These are phyloP conservation scores for Herpetomonas samuelpessoai DNA, from an alignment of 208 protist genomes.

Conservation along the genomic window DNA sequence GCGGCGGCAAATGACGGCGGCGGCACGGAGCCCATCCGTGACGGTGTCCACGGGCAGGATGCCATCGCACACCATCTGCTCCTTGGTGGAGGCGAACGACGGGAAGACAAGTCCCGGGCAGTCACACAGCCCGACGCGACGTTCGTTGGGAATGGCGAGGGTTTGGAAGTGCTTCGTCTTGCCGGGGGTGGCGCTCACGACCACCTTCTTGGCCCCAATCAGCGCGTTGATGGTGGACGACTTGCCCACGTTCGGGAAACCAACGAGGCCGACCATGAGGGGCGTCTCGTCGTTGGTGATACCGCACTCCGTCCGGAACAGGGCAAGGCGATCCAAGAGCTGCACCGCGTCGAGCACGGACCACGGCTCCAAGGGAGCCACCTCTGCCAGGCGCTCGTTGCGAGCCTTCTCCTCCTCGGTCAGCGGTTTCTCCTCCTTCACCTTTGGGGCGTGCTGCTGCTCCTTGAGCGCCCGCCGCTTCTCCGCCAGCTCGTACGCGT, in stretches of 20 bases:
- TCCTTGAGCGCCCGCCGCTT: slow-evolving; percentile 40
- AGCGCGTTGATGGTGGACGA: slow-evolving; percentile 97
- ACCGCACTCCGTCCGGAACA: slow-evolving; percentile 38
- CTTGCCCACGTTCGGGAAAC: slow-evolving; percentile 99
- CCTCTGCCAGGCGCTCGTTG: slow-evolving; percentile 38
- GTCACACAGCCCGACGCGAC: slow-evolving; percentile 94
- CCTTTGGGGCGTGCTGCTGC: slow-evolving; percentile 34
- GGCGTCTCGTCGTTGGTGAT: slow-evolving; percentile 41
- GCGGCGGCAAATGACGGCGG: slow-evolving; percentile 57
- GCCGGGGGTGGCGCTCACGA: slow-evolving; percentile 95
- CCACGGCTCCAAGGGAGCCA: slow-evolving; percentile 35
- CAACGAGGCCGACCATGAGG: slow-evolving; percentile 94
- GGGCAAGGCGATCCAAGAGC: slow-evolving; percentile 75
- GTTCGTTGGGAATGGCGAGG: slow-evolving; percentile 89
- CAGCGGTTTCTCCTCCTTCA: slow-evolving; percentile 32
- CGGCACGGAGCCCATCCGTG: slow-evolving; percentile 66
- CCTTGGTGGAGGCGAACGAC: slow-evolving; percentile 87
- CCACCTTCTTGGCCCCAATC: slow-evolving; percentile 92
- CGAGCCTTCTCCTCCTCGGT: slow-evolving; percentile 70
- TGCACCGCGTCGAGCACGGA: slow-evolving; percentile 65
- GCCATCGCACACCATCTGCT: slow-evolving; percentile 97
- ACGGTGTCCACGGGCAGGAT: slow-evolving; percentile 93
- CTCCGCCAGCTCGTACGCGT: slow-evolving; percentile 70
- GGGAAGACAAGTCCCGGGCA: slow-evolving; percentile 98
- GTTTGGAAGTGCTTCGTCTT: slow-evolving; percentile 99